Evolutionary conservation across 2,329 filamentous ascomycete genomes (phyloP).

Genomic region (Cladophialophora carrionii): DNA sequence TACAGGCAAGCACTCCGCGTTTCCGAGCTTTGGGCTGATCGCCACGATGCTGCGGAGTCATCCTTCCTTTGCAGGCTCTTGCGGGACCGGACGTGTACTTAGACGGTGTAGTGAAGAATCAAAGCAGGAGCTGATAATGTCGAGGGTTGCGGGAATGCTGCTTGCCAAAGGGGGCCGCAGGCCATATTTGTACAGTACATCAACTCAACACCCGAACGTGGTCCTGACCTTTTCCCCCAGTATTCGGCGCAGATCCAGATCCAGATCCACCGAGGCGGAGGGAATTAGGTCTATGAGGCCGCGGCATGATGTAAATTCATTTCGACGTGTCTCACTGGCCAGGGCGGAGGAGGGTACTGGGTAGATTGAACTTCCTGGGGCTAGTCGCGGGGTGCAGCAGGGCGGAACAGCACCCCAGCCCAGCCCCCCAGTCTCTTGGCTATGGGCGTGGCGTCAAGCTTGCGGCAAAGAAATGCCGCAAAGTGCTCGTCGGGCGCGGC

Average conservation of each 20-base stretch:
- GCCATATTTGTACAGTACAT: neutral
- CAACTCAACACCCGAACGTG: neutral
- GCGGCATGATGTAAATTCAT: neutral
- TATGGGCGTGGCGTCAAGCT: too few species aligned
- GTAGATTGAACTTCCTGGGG: neutral
- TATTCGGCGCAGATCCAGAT: neutral
- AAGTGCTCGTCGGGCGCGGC: too few species aligned
- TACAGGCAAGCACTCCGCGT: constrained; percentile 5
- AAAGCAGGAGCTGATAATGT: neutral
- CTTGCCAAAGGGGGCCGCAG: neutral
- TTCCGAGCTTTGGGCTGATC: neutral
- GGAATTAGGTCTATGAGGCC: neutral
- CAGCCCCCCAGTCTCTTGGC: neutral
- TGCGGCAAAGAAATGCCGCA: too few species aligned
- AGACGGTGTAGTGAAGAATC: neutral
- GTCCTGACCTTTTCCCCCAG: neutral
- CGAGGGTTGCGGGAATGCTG: neutral
- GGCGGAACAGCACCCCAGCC: neutral
- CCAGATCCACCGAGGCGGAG: neutral
- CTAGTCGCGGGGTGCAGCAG: neutral
- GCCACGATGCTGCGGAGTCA: neutral
- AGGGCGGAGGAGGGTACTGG: neutral
- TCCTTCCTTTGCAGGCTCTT: neutral
- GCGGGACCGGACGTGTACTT: neutral
- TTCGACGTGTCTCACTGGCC: neutral